phyloP scores from a whole-genome alignment of 352 stramenopile species.

The Thalassiosira hispida region DNA sequence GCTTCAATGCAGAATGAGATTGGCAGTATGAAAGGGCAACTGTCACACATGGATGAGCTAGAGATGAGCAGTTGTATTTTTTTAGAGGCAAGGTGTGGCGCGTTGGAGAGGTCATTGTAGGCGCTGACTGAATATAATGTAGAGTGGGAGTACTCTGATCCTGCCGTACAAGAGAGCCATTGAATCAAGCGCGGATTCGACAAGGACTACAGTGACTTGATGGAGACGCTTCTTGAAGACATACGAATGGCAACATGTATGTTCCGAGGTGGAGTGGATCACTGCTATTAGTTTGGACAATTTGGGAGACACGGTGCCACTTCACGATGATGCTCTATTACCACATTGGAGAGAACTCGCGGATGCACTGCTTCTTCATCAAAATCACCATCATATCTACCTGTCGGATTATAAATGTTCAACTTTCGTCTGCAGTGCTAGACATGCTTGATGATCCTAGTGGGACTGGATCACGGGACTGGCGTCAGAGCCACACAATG shows the following conservation, averaged over 20 bases:
- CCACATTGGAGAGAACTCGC: conserved; percentile 25
- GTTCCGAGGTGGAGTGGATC: background rate
- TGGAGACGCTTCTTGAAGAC: background rate
- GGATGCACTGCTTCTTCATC: conserved; percentile 2
- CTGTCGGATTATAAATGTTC: too few relatives aligned
- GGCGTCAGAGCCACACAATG: too few relatives aligned
- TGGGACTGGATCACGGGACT: background rate
- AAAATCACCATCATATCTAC: background rate
- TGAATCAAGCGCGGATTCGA: background rate
- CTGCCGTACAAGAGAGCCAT: background rate
- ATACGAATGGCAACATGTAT: background rate
- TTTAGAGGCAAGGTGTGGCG: conserved; percentile 1
- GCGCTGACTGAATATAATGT: background rate
- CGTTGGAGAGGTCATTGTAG: conserved; percentile 4
- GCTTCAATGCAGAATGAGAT: conserved; percentile 2
- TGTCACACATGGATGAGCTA: background rate
- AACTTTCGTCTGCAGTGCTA: too few relatives aligned
- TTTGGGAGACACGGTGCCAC: background rate
- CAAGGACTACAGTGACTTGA: background rate
- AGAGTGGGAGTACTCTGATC: conserved; percentile 9
- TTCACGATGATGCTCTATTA: conserved; percentile 5
- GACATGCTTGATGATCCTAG: background rate
- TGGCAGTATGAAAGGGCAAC: background rate
- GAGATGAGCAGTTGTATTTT: background rate
- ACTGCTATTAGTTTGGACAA: background rate